phyloP scores from a whole-genome alignment of 805 yeast genomes.

The Metahyphopichia silvanorum region DNA sequence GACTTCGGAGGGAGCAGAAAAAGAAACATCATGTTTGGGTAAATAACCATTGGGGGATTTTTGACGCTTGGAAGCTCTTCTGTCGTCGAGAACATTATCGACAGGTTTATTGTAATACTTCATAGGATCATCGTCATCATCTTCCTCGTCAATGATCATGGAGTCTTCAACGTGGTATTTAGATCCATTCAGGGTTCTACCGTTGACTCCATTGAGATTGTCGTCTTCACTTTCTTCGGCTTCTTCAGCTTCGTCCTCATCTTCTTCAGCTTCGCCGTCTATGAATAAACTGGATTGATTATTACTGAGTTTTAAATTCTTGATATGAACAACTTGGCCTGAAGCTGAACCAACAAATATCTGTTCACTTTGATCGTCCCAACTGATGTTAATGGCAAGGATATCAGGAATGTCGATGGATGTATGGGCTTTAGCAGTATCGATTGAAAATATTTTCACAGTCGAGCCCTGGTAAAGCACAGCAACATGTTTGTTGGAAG shows the following conservation, averaged over 20 bases:
- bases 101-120: constrained; percentile 21
- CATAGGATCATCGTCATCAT: constrained; percentile 15
- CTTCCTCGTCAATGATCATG: constrained; percentile 34
- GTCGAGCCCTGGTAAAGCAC: constrained; percentile 25
- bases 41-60: constrained; percentile 7
- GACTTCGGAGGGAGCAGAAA: constrained; percentile 10
- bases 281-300: constrained; percentile 17
- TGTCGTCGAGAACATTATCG: constrained; percentile 11
- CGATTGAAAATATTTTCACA: constrained; percentile 2
- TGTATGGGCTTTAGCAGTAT: background rate
- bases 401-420: background rate
- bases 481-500: constrained; percentile 60
- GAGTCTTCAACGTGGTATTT: constrained; percentile 30
- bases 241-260: constrained; percentile 16
- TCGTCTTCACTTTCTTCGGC: constrained; percentile 19
- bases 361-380: constrained; percentile 23
- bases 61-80: constrained; percentile 18
- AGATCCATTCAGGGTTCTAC: constrained; percentile 5
- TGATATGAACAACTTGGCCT: background rate
- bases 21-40: constrained; percentile 8
- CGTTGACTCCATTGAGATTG: constrained; percentile 9
- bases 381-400: constrained; percentile 24
- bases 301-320: constrained; percentile 7
- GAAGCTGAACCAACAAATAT: constrained; percentile 40
- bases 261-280: constrained; percentile 28